A percentile compares a stretch with the other conserved stretches of the same genome.
These are phyloP conservation scores for Stachybotrys echinatus DNA, from an alignment of 2,329 filamentous ascomycete species.

Conservation along the genomic window DNA sequence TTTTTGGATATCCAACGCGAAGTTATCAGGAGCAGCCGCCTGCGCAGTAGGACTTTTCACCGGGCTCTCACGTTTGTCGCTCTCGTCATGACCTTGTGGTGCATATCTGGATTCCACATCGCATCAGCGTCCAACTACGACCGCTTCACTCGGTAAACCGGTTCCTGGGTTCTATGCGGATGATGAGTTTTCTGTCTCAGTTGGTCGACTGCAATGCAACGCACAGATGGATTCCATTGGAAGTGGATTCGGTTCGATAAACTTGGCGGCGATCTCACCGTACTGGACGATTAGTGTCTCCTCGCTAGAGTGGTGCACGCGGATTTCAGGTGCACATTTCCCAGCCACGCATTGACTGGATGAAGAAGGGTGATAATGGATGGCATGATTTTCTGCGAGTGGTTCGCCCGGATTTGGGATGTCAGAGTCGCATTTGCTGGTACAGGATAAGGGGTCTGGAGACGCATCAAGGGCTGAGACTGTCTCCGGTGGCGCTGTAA, in stretches of 20 bases:
- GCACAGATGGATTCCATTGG: too few species aligned
- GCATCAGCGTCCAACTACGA: conserved; percentile 1
- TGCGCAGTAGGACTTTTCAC: conserved; percentile 31
- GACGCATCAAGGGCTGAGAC: conserved; percentile 53
- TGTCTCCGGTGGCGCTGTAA: conserved; percentile 34
- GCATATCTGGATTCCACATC: conserved; percentile 30
- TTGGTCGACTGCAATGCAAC: too few species aligned
- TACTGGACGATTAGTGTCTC: too few species aligned
- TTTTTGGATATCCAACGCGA: background rate
- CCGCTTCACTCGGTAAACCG: background rate
- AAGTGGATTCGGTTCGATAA: too few species aligned
- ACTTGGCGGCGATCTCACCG: too few species aligned
- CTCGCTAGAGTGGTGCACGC: too few species aligned
- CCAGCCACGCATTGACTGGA: too few species aligned
- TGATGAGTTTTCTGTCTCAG: too few species aligned
- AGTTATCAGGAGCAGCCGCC: conserved; percentile 7
- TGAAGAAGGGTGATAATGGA: too few species aligned
- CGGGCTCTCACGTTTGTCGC: conserved; percentile 37
- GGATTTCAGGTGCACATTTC: too few species aligned
- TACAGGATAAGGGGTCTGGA: conserved; percentile 21
- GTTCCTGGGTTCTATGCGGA: too few species aligned
- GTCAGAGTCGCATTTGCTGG: conserved; percentile 20
- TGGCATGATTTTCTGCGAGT: too few species aligned
- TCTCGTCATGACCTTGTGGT: conserved; percentile 37
- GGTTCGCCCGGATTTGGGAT: conserved; percentile 9